These are phyloP conservation scores for Candida ficus DNA, from an alignment of 805 yeast species.

Conservation along the genomic window DNA sequence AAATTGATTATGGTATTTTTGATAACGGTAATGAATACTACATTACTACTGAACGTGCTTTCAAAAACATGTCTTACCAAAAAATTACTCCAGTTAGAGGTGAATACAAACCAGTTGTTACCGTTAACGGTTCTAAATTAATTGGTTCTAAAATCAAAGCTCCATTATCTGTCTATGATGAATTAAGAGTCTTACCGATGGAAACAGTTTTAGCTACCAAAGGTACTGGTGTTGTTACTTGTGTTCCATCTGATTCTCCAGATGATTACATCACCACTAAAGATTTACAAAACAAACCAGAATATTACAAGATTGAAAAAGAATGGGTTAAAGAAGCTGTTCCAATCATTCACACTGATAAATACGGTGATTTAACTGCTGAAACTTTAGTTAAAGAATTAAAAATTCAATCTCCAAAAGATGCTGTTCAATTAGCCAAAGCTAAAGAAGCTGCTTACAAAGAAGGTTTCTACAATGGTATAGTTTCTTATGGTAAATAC, in stretches of 20 bases:
- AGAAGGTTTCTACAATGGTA: conserved; percentile 93
- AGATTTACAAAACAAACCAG: conserved; percentile 86
- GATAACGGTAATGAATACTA: conserved; percentile 74
- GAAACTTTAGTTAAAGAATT: conserved; percentile 75
- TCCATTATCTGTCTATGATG: conserved; percentile 67
- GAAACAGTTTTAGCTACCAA: conserved; percentile 90
- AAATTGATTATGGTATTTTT: conserved; percentile 85
- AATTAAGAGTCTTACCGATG: conserved; percentile 89
- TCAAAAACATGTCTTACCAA: conserved; percentile 96
- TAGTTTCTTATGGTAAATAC: conserved; percentile 73
- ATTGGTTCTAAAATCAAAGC: conserved; percentile 86
- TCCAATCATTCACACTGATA: conserved; percentile 72
- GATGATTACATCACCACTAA: conserved; percentile 87
- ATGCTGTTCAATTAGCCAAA: conserved; percentile 73
- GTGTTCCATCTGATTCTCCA: conserved; percentile 98
- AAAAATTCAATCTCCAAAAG: conserved; percentile 94
- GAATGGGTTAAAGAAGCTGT: conserved; percentile 83
- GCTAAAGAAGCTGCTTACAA: conserved; percentile 95
- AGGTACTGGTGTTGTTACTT: conserved; percentile 99
- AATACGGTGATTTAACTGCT: conserved; percentile 87
- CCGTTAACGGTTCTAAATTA: conserved; percentile 64
- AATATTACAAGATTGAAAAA: conserved; percentile 75
- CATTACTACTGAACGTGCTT: conserved; percentile 91
- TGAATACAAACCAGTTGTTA: conserved; percentile 51
- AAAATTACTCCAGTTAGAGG: conserved; percentile 89